Evolutionary conservation across 2,329 filamentous ascomycete genomes (phyloP), one percentile per base, ranked within the genome.

Genomic region (Hymenoscyphus linearis): DNA sequence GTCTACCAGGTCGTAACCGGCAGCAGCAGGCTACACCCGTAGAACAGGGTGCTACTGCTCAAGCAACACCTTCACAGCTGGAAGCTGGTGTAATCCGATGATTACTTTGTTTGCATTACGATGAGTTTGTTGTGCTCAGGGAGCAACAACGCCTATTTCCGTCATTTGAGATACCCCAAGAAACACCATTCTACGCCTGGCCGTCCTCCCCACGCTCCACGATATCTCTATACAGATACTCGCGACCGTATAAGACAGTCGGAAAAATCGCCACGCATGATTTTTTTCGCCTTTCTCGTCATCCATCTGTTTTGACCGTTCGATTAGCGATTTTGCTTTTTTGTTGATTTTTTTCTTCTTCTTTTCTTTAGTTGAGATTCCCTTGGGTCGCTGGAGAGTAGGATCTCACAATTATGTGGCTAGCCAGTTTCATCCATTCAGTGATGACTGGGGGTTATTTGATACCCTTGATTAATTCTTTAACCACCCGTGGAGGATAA

Each of bases 61-160:
- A 67, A 31, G 62, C 66, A 14, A 67, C 72, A n/a, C 71, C 71
- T 56, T 71, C 71, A n/a, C 71, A 73, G 57, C 68, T 74, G 27
- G 72, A 74, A 58, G 68, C 71, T 59, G 71, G 69, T 13, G 60
- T 64, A 36, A 64, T 65, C n/a, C 66, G 67, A 64, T 69, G 63
- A 70, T 56, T 27, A 56, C 34, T 18, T 5, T 56, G 26, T 57
- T 57, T 25, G 52, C 26, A 55, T 52, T 16, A 55, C 22, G 31
- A 59, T 59, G 34, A 13, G 53, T 59, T 54, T 34, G 35, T 22
- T 18, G 56, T 58, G n/a, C 44, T 52, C 25, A 37, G 12, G 40
- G 44, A 52, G 27, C 36, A 35, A 12, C 56, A 27, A 25, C 44
- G 37, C 22, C 12, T 50, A 25, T 22, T 31, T 52, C 37, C n/a